Base-by-base conservation (phyloP, 2,329 filamentous ascomycete species). In the Ophiostoma sp. region DNA sequence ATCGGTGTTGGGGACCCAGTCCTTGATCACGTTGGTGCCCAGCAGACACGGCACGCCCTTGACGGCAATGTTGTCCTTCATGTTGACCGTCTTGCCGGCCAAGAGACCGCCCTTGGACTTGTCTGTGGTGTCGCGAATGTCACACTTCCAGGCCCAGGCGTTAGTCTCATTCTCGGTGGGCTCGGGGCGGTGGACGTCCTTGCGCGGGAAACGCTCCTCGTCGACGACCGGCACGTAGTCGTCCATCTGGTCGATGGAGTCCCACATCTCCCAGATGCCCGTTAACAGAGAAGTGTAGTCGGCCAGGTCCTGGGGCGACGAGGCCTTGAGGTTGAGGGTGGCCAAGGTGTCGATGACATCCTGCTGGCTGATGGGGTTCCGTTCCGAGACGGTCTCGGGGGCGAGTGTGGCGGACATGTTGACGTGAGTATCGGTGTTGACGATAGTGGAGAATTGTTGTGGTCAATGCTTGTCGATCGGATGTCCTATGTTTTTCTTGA, bases 11-110 rank as follows among this genome's bases (percentile, higher is more conserved):
- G 86, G 85, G 1, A 85, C 88, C 77, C 72, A 76, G 57, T 73
- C 89, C 90, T 77, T 90, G 87, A 75, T 88, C 2, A 82, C 76
- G 36, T 81, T 78, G 4, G 82, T 84, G 2, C 85, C 85, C 7
- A 84, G 79, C 1, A 82, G 81, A 17, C 82, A 79, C 83, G 59
- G 84, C 84, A 19, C 88, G 0, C 91, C 92, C n/a, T 88, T 87
- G n/a, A 95, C 81, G 78, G 93, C 90, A 66, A 92, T 88, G 79
- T 94, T 91, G 77, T 94, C 92, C 81, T 94, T 94, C 59, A 93
- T 86, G 0, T 88, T 90, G 5, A 93, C 87, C 0, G 92, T 92
- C 0, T 94, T 86, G 9, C 92, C 92, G 76, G 94, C 92, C 0
- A 94, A 82, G 0, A 88, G 85, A 0, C 91, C 88, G 4, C 4